Evolutionary conservation across 176 grass and related monocot genomes (phyloP), one percentile per base, ranked within the genome.

Genomic region (Avena sativa): DNA sequence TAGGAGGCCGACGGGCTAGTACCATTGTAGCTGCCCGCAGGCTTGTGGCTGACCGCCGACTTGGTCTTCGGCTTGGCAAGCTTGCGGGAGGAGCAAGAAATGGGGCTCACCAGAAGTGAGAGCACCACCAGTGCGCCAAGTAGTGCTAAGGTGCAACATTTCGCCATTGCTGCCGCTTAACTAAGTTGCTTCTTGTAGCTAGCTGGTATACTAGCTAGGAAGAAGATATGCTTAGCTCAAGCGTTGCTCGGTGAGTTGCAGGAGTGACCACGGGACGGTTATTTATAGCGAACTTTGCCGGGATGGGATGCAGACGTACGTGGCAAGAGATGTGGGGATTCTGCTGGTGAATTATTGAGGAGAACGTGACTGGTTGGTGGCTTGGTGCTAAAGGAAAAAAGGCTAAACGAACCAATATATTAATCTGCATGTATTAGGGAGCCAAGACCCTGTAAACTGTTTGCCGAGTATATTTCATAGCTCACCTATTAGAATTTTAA

Each of bases 301-400:
- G 52, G 50, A 26, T 21, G 76, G 52, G 50, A 26, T 21, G 69
- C 72, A 9, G 43, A 71, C 32, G 90, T 91, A 48, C 68, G 78
- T 85, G 71, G 52, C 46, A 70, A 53, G 43, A 81, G 84, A 53
- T 44, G 74, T 76, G 70, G 59, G 59, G 71, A 81, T 80, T 67
- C 76, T 77, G 58, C 81, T 60, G 30, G 6, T 28, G n/a, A 68
- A 91, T 88, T 85, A 88, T 88, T 82, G 82, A 32, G 53, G 78
- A 63, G 78, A 91, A 91, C 90, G 86, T 91, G 90, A 82, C 63
- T n/a, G 6, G 82, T 85, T 82, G 82, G 74, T 59, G 15, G 6
- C 74, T 90, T 74, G 85, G 25, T 84, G 81, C 57, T 44, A 46
- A 65, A 36, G 63, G 50, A 49, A 34, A 34, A 34, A 84, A 80